Evolutionary conservation across 139 green algal genomes (phyloP), one percentile per base, ranked within the genome.

Genomic region (Gonium pectorale): DNA sequence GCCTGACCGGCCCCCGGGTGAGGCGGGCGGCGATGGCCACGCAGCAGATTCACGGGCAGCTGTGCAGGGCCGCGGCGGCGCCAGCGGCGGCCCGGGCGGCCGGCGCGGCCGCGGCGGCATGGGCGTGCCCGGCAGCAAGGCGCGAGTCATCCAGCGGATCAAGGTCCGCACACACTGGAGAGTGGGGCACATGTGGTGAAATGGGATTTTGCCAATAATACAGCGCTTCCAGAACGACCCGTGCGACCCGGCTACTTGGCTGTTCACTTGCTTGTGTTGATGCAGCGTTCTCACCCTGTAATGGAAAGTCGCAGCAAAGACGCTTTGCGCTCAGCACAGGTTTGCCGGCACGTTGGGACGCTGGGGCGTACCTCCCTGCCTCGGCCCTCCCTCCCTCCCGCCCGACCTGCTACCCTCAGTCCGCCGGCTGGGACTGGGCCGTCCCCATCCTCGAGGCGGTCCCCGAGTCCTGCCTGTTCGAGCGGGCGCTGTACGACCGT

Each of bases 401-500:
- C 8, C 38, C 11, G n/a, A n/a, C 40, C 38, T 9, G 17, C 67
- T 1, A 17, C 38, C 40, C 40, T 11, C 38, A 82, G 75, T 40
- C 27, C 13, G 75, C n/a, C 8, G 69, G 68, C 29, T 59, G 71
- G 33, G 33, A 82, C 19, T 62, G 41, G 59, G 17, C 13, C 29
- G 15, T 82, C 41, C 75, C 75, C 17, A 5, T 82, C 17, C 59
- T 92, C 35, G 77, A 86, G 33, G 89, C 86, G 44, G 91, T 86
- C 1, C 66, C 82, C 44, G 90, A 93, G 72, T 29, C 69, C 35
- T n/a, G 66, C 66, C 87, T 93, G 31, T 93, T 92, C 72, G 90
- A 93, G 86, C 85, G 90, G 0, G 88, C 88, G 60, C 85, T 90
- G 71, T 84, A 86, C 72, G 90, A 92, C 78, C 71, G 86, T 21